phyloP scores from a whole-genome alignment of 441 rosid genomes.

The Eruca vesicaria region DNA sequence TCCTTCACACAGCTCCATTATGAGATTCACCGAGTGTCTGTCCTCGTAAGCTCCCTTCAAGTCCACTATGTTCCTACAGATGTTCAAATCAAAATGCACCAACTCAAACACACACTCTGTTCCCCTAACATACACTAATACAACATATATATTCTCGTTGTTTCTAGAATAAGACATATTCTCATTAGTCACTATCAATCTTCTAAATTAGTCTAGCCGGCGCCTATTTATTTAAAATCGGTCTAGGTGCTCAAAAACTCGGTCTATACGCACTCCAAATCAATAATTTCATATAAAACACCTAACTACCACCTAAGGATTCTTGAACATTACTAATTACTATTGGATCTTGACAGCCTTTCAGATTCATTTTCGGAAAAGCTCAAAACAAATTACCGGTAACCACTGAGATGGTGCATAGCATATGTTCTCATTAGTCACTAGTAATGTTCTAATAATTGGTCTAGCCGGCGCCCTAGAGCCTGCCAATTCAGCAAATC shows the following conservation, averaged over 20 bases:
- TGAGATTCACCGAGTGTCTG: slow-evolving; percentile 57
- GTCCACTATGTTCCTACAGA: slow-evolving; percentile 65
- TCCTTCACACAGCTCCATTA: slow-evolving; percentile 74
- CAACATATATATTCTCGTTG: background rate
- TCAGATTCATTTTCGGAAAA: too few species aligned
- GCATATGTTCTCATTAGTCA: too few species aligned
- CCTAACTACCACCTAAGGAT: too few species aligned
- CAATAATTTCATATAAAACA: too few species aligned
- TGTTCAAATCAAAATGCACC: background rate
- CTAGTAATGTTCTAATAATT: too few species aligned
- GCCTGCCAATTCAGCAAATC: too few species aligned
- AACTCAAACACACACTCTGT: background rate
- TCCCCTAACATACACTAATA: background rate
- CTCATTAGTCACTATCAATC: background rate
- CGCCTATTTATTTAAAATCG: background rate
- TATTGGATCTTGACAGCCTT: background rate
- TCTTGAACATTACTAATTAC: too few species aligned
- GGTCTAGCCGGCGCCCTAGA: too few species aligned
- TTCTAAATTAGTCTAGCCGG: background rate
- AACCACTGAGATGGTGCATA: too few species aligned
- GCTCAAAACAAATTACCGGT: too few species aligned
- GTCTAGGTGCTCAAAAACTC: background rate
- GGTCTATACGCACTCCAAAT: background rate
- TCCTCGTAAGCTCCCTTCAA: slow-evolving; percentile 71
- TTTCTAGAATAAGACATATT: background rate